phyloP scores from a whole-genome alignment of 1,284 basidiomycete species.

The Ceratobasidium sp. region DNA sequence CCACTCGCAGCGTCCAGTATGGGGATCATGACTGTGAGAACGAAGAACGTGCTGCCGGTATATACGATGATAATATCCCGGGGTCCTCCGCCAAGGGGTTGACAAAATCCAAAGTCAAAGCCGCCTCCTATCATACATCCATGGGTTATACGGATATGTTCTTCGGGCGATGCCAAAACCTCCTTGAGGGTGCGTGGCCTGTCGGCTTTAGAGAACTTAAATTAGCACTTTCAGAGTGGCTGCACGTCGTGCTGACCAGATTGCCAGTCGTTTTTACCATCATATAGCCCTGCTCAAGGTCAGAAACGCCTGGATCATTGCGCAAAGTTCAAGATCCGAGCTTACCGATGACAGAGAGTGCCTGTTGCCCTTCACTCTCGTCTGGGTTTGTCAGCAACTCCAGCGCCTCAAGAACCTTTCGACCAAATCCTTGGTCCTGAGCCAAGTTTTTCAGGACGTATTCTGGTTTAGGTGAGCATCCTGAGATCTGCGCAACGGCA shows the following conservation, averaged over 20 bases:
- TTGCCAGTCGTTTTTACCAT: background rate
- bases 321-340: background rate
- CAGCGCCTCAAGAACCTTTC: constrained; percentile 3
- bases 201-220: no score
- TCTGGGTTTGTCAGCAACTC: background rate
- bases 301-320: background rate
- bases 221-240: background rate
- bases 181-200: background rate
- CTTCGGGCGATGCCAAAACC: background rate
- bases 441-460: background rate
- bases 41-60: constrained; percentile 9
- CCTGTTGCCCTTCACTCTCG: background rate
- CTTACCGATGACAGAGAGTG: constrained; percentile 20
- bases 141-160: background rate
- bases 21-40: constrained; percentile 19
- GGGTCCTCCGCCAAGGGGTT: background rate
- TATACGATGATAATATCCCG: background rate
- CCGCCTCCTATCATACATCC: constrained; percentile 3
- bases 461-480: background rate
- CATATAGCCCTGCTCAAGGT: background rate
- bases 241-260: background rate
- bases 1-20: constrained; percentile 32
- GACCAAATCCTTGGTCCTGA: background rate
- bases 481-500: constrained; percentile 8
- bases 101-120: constrained; percentile 14